These are phyloP conservation scores for Boletales sp. DNA, from an alignment of 768 basidiomycete species.

Conservation along the genomic window DNA sequence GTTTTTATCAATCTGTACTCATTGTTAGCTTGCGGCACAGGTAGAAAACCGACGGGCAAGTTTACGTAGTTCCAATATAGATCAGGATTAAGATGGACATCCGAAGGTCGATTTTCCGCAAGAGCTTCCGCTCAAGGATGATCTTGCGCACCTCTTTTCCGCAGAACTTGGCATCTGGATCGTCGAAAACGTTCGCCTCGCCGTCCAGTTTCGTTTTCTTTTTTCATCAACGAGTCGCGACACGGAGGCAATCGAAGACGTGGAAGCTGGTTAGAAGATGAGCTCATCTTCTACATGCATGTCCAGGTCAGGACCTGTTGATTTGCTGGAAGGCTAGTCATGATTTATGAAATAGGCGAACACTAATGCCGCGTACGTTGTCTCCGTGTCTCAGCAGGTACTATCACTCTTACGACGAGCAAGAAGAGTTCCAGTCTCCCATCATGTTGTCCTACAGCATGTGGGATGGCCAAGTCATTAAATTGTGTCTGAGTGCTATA, in stretches of 20 bases:
- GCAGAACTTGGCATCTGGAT: slow-evolving; percentile 45
- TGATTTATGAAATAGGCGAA: background rate
- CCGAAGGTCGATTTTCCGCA: slow-evolving; percentile 53
- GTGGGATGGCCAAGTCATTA: background rate
- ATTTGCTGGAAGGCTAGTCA: background rate
- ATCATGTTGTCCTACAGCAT: background rate
- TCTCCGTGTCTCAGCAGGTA: background rate
- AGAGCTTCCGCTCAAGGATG: slow-evolving; percentile 47
- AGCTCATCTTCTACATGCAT: background rate
- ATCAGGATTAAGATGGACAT: slow-evolving; percentile 50
- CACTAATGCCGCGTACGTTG: background rate
- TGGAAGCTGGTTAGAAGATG: slow-evolving; percentile 3
- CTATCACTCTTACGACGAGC: background rate
- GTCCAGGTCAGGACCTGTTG: too few relatives aligned
- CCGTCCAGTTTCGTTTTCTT: background rate
- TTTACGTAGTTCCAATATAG: slow-evolving; percentile 35
- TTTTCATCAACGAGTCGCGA: slow-evolving; percentile 6
- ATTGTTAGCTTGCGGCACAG: background rate
- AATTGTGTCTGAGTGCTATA: too few relatives aligned
- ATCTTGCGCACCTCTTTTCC: slow-evolving; percentile 41
- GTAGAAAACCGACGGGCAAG: background rate
- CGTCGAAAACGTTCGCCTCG: background rate
- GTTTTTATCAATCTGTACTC: slow-evolving; percentile 59
- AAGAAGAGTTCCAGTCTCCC: background rate
- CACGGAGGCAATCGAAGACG: slow-evolving; percentile 6